Base-by-base conservation (phyloP, 1,284 basidiomycete genomes). In the Calocybe gambosa region DNA sequence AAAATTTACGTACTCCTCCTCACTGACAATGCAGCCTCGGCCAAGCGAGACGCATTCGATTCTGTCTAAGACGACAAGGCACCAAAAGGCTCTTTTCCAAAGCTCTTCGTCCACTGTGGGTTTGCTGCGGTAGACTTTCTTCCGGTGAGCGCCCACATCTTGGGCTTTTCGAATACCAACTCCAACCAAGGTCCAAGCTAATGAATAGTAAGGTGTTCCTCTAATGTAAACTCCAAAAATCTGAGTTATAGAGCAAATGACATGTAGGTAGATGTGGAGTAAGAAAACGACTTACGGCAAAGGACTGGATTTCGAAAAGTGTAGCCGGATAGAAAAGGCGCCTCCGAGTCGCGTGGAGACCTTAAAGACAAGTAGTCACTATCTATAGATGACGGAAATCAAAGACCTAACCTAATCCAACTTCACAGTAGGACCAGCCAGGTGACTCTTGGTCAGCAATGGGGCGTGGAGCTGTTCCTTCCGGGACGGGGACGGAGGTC, bases 51-150 rank as follows among this genome's bases (percentile, higher is more conserved):
- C 77, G 50, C 82, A 83, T 15, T 72, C 74, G 29, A 84, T 63
- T 21, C 85, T 76, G 53, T 88, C 85, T 43, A 80, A 73, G 2
- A 74, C 67, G 15, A 84, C 71, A 5, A 79, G 65, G 41, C 67
- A 63, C 89, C 88, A 92, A 61, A 92, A 92, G 0, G 82, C 82
- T 25, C 89, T 78, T 59, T 86, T 89, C 77, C 84, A 89, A 5
- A 88, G 67, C 52, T 91, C 87, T 34, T 80, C 75, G 33, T 85
- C 74, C 1, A 71, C 60, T 25, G 65, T 75, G 6, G 73, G 67
- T 45, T 61, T 62, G 6, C 58, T 58, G 16, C 66, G 64, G 48
- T 82, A 82, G 0, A 77, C 63, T 44, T 72, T 75, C 51, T 71
- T 75, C 19, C 80, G 69, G 54, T 86, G 83, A 25, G 80, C 81